Base-by-base conservation (phyloP, 2,329 filamentous ascomycete species). In the Xylaria sp. region DNA sequence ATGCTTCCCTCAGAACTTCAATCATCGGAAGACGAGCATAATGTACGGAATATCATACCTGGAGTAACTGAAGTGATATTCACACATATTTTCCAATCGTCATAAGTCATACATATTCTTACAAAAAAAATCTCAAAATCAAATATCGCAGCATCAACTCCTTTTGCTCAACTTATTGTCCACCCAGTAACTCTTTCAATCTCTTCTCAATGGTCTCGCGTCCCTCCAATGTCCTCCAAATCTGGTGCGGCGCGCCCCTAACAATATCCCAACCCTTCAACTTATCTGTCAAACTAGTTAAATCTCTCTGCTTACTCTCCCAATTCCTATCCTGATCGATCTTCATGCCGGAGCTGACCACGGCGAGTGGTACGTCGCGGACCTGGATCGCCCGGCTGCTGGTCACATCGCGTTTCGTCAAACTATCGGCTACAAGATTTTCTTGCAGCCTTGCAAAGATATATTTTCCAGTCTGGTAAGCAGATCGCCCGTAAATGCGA, bases 361-460 rank as follows among this genome's bases (percentile, higher is more conserved):
- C 78, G 1, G 87, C 87, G 46, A 97, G 76, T 5, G 91, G 88
- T 11, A 89, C 90, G 59, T 89, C 79, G n/a, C 80, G 80, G 59
- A 83, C 81, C 75, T 96, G 91, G 56, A 97, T 94, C 52, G 87
- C 86, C 19, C 89, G 81, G 59, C 91, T 91, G 60, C 87, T 89
- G 50, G 82, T 78, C 16, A 96, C 86, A 69, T 99, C 94, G 39
- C 90, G 90, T 73, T 87, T 88, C 11, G 91, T 91, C 66, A 97
- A 84, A 0, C 90, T 91, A 65, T 87, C 83, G 0, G 92, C 92
- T 37, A 97, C 91, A 0, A 97, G 80, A 65, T 88, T 93, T 77
- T 99, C 94, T 75, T 99, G 94, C 58, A 99, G 80, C 75, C 92
- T 90, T 3, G 92, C 89, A 73, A 95, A 96, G 73, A 97, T 88